Conservation (phyloP, 2,329 filamentous ascomycete genomes). For the Corynespora cassiicola region DNA sequence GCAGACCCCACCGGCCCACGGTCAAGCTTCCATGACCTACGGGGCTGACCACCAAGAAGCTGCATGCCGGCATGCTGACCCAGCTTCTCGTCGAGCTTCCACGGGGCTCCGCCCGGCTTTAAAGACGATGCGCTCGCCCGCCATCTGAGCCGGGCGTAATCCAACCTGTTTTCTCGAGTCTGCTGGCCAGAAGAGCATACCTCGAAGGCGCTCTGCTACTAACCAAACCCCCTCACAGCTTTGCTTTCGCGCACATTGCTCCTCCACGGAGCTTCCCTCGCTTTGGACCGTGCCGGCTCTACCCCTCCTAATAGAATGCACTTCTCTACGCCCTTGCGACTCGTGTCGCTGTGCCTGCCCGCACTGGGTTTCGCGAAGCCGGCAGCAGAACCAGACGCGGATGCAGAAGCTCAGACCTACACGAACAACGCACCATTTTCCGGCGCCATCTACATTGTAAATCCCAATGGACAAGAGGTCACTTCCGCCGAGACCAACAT, state of each 20-base stretch:
- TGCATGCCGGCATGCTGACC: constrained; percentile 33
- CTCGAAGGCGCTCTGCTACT: constrained; percentile 13
- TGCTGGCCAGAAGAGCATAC: constrained; percentile 5
- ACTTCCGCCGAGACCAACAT: constrained; percentile 39
- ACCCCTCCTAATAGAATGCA: constrained; percentile 18
- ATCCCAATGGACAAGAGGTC: constrained; percentile 38
- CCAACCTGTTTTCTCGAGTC: constrained; percentile 11
- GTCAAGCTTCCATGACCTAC: constrained; percentile 37
- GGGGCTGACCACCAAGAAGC: constrained; percentile 33
- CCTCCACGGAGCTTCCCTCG: constrained; percentile 4
- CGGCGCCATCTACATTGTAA: constrained; percentile 47
- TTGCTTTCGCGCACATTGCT: constrained; percentile 1
- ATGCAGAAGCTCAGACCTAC: constrained; percentile 31
- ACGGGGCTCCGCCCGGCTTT: constrained; percentile 26
- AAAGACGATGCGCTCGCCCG: constrained; percentile 27
- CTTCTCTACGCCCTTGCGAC: constrained; percentile 14
- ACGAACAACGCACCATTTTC: constrained; percentile 48
- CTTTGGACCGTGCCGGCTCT: not conserved
- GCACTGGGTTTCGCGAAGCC: constrained; percentile 26
- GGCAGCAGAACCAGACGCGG: constrained; percentile 18
- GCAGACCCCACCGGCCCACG: constrained; percentile 22
- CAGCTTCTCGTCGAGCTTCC: constrained; percentile 29
- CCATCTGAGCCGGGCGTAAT: constrained; percentile 15
- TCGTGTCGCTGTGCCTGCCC: constrained; percentile 18
- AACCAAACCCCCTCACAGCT: constrained; percentile 10